Conservation (phyloP, 768 basidiomycete species). For the Termitomyces sp. region DNA sequence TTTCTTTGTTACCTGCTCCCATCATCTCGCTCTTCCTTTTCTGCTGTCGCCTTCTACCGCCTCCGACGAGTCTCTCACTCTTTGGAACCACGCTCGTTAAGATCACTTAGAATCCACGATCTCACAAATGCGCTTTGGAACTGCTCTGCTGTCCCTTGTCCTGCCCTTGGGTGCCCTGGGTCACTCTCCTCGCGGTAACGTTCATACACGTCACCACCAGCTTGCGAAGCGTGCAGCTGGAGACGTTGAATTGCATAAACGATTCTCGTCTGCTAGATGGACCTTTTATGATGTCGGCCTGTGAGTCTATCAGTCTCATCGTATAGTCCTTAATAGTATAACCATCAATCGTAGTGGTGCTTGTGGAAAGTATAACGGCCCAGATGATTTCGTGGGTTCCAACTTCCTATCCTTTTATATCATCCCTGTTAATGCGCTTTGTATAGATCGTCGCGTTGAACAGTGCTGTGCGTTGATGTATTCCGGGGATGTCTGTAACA, state of each 20-base stretch:
- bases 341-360: constrained; percentile 40
- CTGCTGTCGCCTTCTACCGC: not conserved
- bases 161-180: constrained; percentile 30
- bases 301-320: constrained; percentile 24
- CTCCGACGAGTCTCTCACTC: constrained; percentile 7
- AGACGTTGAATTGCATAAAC: constrained; percentile 36
- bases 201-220: constrained; percentile 38
- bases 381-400: constrained; percentile 41
- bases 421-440: not conserved
- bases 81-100: constrained; percentile 15
- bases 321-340: not conserved
- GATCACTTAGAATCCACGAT: constrained; percentile 4
- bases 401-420: not conserved
- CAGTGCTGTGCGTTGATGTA: constrained; percentile 25
- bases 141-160: constrained; percentile 27
- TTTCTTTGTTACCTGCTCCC: constrained; percentile 3
- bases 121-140: constrained; percentile 22
- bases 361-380: constrained; percentile 39
- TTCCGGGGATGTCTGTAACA: not conserved
- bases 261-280: constrained; percentile 36
- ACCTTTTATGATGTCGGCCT: constrained; percentile 56
- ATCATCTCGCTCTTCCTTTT: constrained; percentile 1
- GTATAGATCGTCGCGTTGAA: constrained; percentile 53
- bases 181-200: constrained; percentile 26
- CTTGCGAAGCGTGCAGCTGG: constrained; percentile 44